Conservation (phyloP, 1,139 yeast genomes). For the Nematodospora anomalae region DNA sequence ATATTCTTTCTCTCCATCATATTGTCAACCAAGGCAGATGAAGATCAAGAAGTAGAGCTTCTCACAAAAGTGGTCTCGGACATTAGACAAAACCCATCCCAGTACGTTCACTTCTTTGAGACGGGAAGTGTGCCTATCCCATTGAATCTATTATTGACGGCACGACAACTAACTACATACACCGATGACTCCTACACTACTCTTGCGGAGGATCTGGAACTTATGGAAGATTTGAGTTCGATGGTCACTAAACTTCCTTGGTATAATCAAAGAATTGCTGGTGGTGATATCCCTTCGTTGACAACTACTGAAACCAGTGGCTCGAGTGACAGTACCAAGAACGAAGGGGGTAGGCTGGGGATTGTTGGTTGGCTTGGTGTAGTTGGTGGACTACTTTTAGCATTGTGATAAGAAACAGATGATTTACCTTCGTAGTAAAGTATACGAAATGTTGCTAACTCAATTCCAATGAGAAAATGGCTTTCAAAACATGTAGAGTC, state of each 20-base stretch:
- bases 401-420: conserved; percentile 2
- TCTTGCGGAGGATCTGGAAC: conserved; percentile 21
- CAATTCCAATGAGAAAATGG: too few relatives aligned
- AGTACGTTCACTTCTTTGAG: conserved; percentile 24
- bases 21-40: background rate
- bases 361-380: conserved; percentile 5
- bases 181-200: conserved; percentile 41
- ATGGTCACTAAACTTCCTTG: conserved; percentile 40
- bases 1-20: background rate
- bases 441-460: too few relatives aligned
- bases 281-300: conserved; percentile 9
- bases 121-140: conserved; percentile 28
- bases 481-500: too few relatives aligned
- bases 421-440: too few relatives aligned
- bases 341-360: background rate
- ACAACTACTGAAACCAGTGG: conserved; percentile 1
- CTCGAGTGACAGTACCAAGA: background rate
- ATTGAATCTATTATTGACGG: conserved; percentile 23
- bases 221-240: conserved; percentile 20
- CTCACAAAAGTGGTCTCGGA: conserved; percentile 32
- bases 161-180: conserved; percentile 22
- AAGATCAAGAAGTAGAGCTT: conserved; percentile 19
- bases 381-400: conserved; percentile 6
- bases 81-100: conserved; percentile 21
- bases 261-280: conserved; percentile 23